phyloP scores from a whole-genome alignment of 352 stramenopile species.

The Globisporangium camurandrum region DNA sequence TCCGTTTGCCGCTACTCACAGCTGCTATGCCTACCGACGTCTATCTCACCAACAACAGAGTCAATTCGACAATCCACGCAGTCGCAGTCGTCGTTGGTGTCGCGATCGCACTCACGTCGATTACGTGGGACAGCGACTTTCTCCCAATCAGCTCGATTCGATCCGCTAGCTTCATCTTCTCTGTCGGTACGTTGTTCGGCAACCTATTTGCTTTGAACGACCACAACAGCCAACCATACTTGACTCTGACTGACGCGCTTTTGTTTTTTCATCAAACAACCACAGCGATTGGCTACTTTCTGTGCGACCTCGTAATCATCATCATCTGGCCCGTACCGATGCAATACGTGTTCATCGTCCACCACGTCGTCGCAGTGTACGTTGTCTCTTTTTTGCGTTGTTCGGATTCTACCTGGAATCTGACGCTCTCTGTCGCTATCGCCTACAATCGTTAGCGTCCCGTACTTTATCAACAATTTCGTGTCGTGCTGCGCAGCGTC shows the following conservation, averaged over 20 bases:
- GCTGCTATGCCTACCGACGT: not conserved
- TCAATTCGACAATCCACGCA: slow-evolving; percentile 78
- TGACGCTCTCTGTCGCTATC: not conserved
- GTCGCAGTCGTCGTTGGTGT: slow-evolving; percentile 57
- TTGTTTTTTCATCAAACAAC: not conserved
- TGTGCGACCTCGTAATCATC: slow-evolving; percentile 76
- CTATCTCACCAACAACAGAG: no score
- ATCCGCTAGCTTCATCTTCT: slow-evolving; percentile 74
- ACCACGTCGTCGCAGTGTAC: slow-evolving; percentile 78
- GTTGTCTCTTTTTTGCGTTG: slow-evolving; percentile 10
- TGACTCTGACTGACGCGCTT: not conserved
- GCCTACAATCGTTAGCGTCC: slow-evolving; percentile 33
- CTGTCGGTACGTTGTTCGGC: slow-evolving; percentile 63
- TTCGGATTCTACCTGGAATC: not conserved
- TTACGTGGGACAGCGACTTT: slow-evolving; percentile 52
- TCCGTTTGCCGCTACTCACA: slow-evolving; percentile 6
- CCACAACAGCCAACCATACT: no score
- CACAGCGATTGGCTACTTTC: slow-evolving; percentile 72
- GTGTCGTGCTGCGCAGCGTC: slow-evolving; percentile 68
- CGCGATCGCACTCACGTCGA: slow-evolving; percentile 50
- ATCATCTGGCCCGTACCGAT: slow-evolving; percentile 69
- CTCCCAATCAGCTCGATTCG: slow-evolving; percentile 70
- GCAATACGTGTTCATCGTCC: slow-evolving; percentile 70
- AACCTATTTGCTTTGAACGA: no score
- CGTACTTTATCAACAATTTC: slow-evolving; percentile 86